Evolutionary conservation across 2,329 filamentous ascomycete species (phyloP).

Genomic region (Didymella keratinophila): DNA sequence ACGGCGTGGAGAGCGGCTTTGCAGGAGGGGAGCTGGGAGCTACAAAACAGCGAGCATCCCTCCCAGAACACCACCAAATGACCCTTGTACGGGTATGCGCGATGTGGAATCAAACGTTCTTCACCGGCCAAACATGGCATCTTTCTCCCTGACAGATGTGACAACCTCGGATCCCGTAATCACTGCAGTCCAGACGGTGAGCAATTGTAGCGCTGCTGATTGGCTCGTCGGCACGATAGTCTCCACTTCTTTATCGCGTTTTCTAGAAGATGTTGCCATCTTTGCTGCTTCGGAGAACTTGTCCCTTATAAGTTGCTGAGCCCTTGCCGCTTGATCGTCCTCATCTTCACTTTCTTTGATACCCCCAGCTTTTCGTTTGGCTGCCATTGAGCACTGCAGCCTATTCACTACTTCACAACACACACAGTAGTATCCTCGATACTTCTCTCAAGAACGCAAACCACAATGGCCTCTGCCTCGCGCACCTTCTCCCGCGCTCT

Average conservation of each 20-base stretch:
- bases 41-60: slow-evolving; percentile 14
- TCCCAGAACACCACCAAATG: not conserved
- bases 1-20: slow-evolving; percentile 14
- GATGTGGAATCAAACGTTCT: slow-evolving; percentile 8
- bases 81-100: not conserved
- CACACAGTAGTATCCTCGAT: not conserved
- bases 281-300: slow-evolving; percentile 17
- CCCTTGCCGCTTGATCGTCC: slow-evolving; percentile 7
- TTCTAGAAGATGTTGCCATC: slow-evolving; percentile 31
- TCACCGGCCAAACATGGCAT: slow-evolving; percentile 25
- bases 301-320: slow-evolving; percentile 25
- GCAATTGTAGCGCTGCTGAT: slow-evolving; percentile 21
- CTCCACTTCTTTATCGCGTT: slow-evolving; percentile 15
- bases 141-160: slow-evolving; percentile 7
- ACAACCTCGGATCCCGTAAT: slow-evolving; percentile 32
- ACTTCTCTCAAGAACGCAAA: slow-evolving; percentile 2
- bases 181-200: slow-evolving; percentile 29
- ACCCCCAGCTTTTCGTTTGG: slow-evolving; percentile 4
- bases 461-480: slow-evolving; percentile 47
- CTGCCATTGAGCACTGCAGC: slow-evolving; percentile 23
- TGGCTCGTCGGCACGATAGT: slow-evolving; percentile 19
- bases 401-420: not conserved
- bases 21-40: slow-evolving; percentile 6
- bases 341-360: slow-evolving; percentile 17
- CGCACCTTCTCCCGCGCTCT: slow-evolving; percentile 51